Conservation (phyloP, 345 rosid species). For the Acer campestre region DNA sequence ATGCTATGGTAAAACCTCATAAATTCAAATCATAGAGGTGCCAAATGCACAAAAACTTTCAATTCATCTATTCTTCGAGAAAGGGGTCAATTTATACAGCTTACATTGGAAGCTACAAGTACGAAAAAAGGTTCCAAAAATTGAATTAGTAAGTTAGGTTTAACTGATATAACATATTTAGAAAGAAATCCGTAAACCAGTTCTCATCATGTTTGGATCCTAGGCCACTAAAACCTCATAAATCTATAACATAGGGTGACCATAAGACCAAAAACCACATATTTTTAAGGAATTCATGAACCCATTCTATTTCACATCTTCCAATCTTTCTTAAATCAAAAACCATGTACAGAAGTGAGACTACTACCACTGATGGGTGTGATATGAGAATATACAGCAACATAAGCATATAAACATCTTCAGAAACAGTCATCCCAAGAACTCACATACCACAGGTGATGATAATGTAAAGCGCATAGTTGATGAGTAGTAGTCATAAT, state of each 20-base stretch:
- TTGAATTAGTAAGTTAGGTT: not conserved
- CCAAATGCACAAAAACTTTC: not conserved
- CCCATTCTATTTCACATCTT: not conserved
- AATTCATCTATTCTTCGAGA: not conserved
- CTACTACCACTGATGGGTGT: not conserved
- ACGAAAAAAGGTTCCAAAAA: not conserved
- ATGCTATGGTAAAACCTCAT: constrained; percentile 12
- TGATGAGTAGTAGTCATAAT: constrained; percentile 78
- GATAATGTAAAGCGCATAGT: constrained; percentile 85
- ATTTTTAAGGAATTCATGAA: not conserved
- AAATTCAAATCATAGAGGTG: constrained; percentile 8
- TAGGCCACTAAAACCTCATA: constrained; percentile 6
- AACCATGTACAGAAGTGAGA: constrained; percentile 1
- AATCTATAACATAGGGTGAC: constrained; percentile 4
- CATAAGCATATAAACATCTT: constrained; percentile 9
- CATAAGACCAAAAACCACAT: not conserved
- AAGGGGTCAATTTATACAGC: constrained; percentile 4
- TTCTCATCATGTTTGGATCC: not conserved
- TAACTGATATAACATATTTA: not conserved
- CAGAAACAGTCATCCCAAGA: not conserved
- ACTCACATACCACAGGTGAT: constrained; percentile 83
- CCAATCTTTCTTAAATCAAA: constrained; percentile 11
- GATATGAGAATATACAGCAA: not conserved
- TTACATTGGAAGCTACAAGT: not conserved
- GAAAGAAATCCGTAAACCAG: not conserved